A percentile compares a stretch with the other conserved stretches of the same genome.
Evolutionary conservation across 345 rosid genomes (phyloP).

Genomic region (Salix koriyanagi): DNA sequence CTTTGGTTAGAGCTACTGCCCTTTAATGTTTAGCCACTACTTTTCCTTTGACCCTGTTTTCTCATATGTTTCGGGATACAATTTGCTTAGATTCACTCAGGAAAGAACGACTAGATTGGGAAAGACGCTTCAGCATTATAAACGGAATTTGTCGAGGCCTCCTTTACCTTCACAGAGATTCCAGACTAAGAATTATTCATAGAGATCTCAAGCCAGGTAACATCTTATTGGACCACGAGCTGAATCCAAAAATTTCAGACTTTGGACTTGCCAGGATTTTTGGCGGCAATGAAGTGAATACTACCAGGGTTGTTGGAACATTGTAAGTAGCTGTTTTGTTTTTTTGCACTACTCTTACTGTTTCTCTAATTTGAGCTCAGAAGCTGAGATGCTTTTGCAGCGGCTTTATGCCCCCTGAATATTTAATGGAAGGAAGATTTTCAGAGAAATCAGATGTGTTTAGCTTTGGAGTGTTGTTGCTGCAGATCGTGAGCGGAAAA

Average conservation of each 20-base stretch:
- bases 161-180: no score
- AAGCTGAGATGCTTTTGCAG: background rate
- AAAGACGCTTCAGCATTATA: no score
- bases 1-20: background rate
- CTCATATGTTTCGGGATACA: no score
- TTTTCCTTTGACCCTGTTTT: no score
- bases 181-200: no score
- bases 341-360: no score
- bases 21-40: no score
- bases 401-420: constrained; percentile 16
- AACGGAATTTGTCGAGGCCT: no score
- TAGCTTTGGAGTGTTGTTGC: constrained; percentile 14
- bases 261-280: constrained; percentile 22
- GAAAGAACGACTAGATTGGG: no score
- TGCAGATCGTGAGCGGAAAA: constrained; percentile 14
- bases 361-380: no score
- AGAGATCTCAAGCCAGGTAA: background rate
- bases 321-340: background rate
- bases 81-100: no score
- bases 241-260: constrained; percentile 21
- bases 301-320: constrained; percentile 7
- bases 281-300: constrained; percentile 10
- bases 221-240: constrained; percentile 14
- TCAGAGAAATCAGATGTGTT: constrained; percentile 16
- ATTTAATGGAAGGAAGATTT: constrained; percentile 14